Evolutionary conservation across 257 asterid genomes (phyloP).

Genomic region (Jacaranda copaia): DNA sequence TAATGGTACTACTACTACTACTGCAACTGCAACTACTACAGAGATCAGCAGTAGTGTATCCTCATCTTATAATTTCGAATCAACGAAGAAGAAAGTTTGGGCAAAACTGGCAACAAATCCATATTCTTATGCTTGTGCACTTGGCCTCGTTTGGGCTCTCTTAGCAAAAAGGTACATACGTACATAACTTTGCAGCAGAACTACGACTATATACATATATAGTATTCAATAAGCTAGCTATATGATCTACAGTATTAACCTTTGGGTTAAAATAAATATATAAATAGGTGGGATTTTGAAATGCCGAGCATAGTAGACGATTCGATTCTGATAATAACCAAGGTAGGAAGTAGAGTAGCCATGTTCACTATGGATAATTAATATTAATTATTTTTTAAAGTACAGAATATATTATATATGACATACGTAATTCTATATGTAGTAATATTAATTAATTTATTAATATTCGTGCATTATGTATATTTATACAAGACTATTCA

Average conservation of each 20-base stretch:
- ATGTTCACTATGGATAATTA: conserved; percentile 80
- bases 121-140: conserved; percentile 63
- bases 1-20: neutral
- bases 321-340: conserved; percentile 73
- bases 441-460: too few species aligned
- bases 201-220: too few species aligned
- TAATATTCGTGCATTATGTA: neutral
- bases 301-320: conserved; percentile 74
- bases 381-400: too few species aligned
- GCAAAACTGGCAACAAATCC: conserved; percentile 65
- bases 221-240: too few species aligned
- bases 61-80: conserved; percentile 15
- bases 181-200: too few species aligned
- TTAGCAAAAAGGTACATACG: conserved; percentile 52
- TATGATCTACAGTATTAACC: too few species aligned
- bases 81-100: conserved; percentile 53
- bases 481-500: conserved; percentile 64
- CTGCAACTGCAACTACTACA: neutral
- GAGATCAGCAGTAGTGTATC: neutral
- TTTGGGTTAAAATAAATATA: neutral
- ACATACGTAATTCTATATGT: neutral
- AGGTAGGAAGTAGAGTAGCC: conserved; percentile 74
- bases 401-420: neutral
- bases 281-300: conserved; percentile 63
- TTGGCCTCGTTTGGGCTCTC: conserved; percentile 79